These are phyloP conservation scores for Linderina pennispora DNA, from an alignment of 192 early-diverging fungal species.

Conservation along the genomic window DNA sequence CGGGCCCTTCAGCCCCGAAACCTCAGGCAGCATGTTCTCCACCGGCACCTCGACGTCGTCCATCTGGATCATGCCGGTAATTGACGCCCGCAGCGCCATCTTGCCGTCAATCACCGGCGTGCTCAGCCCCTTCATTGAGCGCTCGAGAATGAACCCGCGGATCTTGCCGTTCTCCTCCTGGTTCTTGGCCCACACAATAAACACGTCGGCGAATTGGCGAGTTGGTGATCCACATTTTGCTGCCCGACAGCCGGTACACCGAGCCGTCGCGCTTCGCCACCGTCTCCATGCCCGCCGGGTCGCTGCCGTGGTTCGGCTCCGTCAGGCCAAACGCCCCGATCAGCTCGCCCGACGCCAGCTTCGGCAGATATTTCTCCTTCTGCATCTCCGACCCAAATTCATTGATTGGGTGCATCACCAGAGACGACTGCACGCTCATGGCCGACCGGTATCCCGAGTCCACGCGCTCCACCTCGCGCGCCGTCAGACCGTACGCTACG, in stretches of 20 bases:
- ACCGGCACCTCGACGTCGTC: slow-evolving; percentile 90
- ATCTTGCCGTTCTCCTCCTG: slow-evolving; percentile 72
- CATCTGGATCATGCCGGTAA: slow-evolving; percentile 99
- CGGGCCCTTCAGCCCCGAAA: slow-evolving; percentile 85
- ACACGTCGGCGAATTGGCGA: slow-evolving; percentile 95
- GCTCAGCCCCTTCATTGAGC: slow-evolving; percentile 87
- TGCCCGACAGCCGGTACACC: slow-evolving; percentile 78
- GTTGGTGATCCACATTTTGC: slow-evolving; percentile 99
- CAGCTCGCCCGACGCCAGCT: slow-evolving; percentile 78
- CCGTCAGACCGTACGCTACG: slow-evolving; percentile 93
- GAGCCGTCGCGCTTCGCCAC: slow-evolving; percentile 64
- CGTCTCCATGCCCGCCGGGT: slow-evolving; percentile 92
- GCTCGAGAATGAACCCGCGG: slow-evolving; percentile 92
- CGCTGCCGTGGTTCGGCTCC: slow-evolving; percentile 96
- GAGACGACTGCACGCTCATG: slow-evolving; percentile 97
- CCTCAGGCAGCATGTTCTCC: slow-evolving; percentile 90
- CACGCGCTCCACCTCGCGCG: slow-evolving; percentile 93
- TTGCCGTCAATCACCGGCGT: slow-evolving; percentile 93
- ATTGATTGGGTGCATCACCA: slow-evolving; percentile 98
- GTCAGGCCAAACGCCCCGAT: slow-evolving; percentile 95
- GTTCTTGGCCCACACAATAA: slow-evolving; percentile 93
- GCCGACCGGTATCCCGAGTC: slow-evolving; percentile 96
- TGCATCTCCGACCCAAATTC: slow-evolving; percentile 88
- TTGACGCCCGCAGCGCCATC: slow-evolving; percentile 88
- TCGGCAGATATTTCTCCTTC: slow-evolving; percentile 86